These are phyloP conservation scores for Yamadazyma songkhlaensis DNA, from an alignment of 1,139 yeast genomes.

Conservation along the genomic window DNA sequence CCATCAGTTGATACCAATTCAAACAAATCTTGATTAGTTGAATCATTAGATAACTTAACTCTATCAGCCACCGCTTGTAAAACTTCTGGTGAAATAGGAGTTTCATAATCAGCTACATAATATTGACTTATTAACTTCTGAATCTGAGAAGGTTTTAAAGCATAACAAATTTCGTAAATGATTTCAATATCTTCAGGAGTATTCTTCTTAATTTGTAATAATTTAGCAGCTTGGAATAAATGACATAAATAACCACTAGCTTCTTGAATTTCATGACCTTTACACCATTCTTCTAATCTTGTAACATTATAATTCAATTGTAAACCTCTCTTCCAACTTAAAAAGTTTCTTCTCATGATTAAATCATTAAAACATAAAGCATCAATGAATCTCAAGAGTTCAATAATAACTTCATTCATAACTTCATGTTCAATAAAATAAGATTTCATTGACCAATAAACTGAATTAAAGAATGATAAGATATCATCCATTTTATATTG, in stretches of 20 bases:
- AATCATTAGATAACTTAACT: slow-evolving; percentile 61
- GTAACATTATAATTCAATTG: slow-evolving; percentile 96
- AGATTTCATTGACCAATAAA: slow-evolving; percentile 91
- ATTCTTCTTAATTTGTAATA: slow-evolving; percentile 87
- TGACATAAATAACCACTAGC: slow-evolving; percentile 88
- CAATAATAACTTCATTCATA: slow-evolving; percentile 80
- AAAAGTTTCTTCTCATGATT: slow-evolving; percentile 90
- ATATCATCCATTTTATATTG: slow-evolving; percentile 95
- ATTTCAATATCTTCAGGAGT: slow-evolving; percentile 90
- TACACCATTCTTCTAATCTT: slow-evolving; percentile 98
- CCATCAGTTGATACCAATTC: slow-evolving; percentile 73
- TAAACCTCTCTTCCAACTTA: slow-evolving; percentile 97
- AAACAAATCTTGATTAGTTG: slow-evolving; percentile 63
- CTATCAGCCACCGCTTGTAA: slow-evolving; percentile 80
- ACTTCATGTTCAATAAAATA: slow-evolving; percentile 86
- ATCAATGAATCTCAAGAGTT: slow-evolving; percentile 82
- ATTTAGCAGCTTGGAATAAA: slow-evolving; percentile 89
- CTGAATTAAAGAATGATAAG: slow-evolving; percentile 82
- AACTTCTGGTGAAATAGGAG: slow-evolving; percentile 85
- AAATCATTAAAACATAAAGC: slow-evolving; percentile 94
- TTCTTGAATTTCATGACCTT: slow-evolving; percentile 87
- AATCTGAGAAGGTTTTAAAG: slow-evolving; percentile 89
- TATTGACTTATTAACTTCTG: slow-evolving; percentile 90
- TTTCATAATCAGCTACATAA: slow-evolving; percentile 91
- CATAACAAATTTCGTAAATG: slow-evolving; percentile 92